Evolutionary conservation across 257 asterid species (phyloP), one percentile per base, ranked within the genome.

Genomic region (Cruciata laevipes): DNA sequence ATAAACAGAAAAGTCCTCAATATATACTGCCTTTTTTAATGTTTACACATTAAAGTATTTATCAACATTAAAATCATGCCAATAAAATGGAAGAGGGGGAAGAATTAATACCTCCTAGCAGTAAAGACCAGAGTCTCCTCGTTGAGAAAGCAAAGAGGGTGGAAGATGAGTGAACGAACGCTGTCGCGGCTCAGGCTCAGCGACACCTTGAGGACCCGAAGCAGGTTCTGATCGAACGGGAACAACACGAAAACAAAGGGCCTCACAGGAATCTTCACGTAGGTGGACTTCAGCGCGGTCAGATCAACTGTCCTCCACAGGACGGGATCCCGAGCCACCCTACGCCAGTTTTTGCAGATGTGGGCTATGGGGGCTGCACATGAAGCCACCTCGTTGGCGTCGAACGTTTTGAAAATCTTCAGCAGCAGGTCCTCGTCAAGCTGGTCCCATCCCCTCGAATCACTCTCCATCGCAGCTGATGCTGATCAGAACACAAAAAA

Each of bases 181-280:
- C 52, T 80, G 70, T 85, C 83, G 13, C 65, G 47, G 74, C 96
- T 84, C 75, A 86, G 97, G 75, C 77, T 86, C 68, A 90, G 69
- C 66, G 92, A 71, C 58, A 85, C 80, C 86, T 83, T 86, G 75
- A 90, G 57, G 72, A 90, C 81, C 37, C 90, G 79, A 5, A 90
- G 86, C 58, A 88, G 74, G 13, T 64, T 71, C 77, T 83, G 84
- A 77, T 87, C 96, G 20, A n/a, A n/a, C n/a, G n/a, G n/a, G 97
- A 90, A n/a, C 72, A 86, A 35, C 74, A 90, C 97, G 3, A 86
- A 90, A 25, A 90, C 96, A 4, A 84, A 90, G 0, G 97, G 97
- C 77, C 83, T 89, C 61, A 82, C 75, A 0, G 86, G 90, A 75
- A 80, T 86, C 71, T 84, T 83, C 70, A 87, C 86, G 76, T 81